Conservation (phyloP, 2,329 filamentous ascomycete species). For the Tolypocladium sp. region DNA sequence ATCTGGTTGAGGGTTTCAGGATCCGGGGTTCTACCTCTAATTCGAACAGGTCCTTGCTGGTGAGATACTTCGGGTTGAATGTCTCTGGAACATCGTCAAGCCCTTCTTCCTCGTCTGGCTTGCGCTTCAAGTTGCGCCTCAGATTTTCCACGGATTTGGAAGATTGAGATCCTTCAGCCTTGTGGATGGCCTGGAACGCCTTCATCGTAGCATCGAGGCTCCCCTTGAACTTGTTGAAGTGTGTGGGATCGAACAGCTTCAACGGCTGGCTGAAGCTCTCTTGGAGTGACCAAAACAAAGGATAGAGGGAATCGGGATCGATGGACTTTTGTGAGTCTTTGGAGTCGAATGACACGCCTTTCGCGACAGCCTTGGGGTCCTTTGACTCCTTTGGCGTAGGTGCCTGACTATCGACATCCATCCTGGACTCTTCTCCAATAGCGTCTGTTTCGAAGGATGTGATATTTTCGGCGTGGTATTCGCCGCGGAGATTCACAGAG, state of each 20-base stretch:
- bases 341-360: conserved; percentile 30
- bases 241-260: conserved; percentile 61
- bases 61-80: conserved; percentile 97
- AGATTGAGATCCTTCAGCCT: conserved; percentile 33
- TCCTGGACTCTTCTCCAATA: conserved; percentile 27
- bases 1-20: too few species aligned
- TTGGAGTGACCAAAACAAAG: conserved; percentile 90
- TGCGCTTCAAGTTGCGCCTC: conserved; percentile 61
- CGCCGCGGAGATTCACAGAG: conserved; percentile 90
- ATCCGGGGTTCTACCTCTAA: conserved; percentile 56
- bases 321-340: conserved; percentile 44
- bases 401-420: conserved; percentile 55
- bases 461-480: conserved; percentile 92
- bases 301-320: conserved; percentile 69
- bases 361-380: conserved; percentile 21
- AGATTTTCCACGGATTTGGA: conserved; percentile 52
- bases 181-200: conserved; percentile 42
- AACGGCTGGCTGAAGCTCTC: conserved; percentile 86
- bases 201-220: conserved; percentile 60
- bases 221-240: conserved; percentile 73
- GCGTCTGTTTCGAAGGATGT: conserved; percentile 61
- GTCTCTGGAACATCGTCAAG: conserved; percentile 38
- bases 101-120: conserved; percentile 40
- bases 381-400: conserved; percentile 22
- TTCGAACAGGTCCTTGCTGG: conserved; percentile 92